Base-by-base conservation (phyloP, 495 filamentous ascomycete species). In the Lasiosphaeria hispida region DNA sequence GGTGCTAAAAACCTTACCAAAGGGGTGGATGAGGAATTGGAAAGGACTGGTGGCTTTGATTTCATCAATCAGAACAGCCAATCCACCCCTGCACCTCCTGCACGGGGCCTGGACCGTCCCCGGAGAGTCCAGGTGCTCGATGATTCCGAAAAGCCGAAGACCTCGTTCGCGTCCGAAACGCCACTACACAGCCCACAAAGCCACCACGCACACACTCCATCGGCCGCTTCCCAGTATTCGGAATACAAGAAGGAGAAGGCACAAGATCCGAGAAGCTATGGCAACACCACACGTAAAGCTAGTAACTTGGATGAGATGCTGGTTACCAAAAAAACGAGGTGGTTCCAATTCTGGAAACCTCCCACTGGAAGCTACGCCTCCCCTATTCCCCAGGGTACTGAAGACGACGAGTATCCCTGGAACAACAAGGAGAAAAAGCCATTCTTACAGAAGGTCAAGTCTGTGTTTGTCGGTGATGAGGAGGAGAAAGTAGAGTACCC, bases 401-500 rank as follows among this genome's bases (percentile, higher is more conserved):
- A 81, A 47, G 70, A 65, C 13, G 67, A 69, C 39, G 72, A 77
- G 1, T 73, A 70, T 36, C 74, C 70, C 0, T 70, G 72, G 57
- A 68, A 60, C 42, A 81, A 75, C 55, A 71, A 52, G 19, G 72
- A 66, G 56, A 78, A 63, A 64, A 78, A 74, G 57, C 68, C 78
- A 10, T 54, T 71, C 11, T 77, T 73, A 70, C 65, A 73, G 47
- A 75, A 70, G 44, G 44, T 84, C 23, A 80, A 77, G 59, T 51
- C 62, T 18, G 38, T 48, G 1, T 79, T 78, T 54, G 11, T 72
- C 0, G 64, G 67, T 18, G 54, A 59, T 9, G 58, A 71, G n/a
- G 70, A 73, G 38, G 63, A 72, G n/a, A 61, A 60, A 9, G 58
- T 66, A 35, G 80, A 88, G 39, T 96, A 96, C 69, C 87, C 88